A percentile compares a stretch with the other conserved stretches of the same genome.
Conservation (phyloP, 495 filamentous ascomycete genomes). For the Trichoderma gamsii region DNA sequence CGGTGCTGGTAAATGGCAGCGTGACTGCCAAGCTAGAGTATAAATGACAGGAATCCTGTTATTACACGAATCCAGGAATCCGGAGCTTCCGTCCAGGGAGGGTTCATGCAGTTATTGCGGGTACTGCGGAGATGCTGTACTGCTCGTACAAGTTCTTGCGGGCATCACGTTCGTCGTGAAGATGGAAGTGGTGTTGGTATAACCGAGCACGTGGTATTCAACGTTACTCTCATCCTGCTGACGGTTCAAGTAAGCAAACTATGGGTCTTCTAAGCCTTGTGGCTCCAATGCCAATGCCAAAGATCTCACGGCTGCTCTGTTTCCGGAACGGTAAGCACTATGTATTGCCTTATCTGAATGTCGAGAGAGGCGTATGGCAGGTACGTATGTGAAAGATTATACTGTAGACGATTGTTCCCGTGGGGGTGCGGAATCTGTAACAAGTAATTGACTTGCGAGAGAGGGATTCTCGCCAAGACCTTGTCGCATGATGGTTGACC, state of each 20-base stretch:
- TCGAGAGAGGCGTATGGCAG: not conserved
- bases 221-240: not conserved
- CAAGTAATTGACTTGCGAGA: too few species aligned
- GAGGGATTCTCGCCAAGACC: too few species aligned
- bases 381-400: not conserved
- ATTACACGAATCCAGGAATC: not conserved
- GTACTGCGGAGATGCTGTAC: not conserved
- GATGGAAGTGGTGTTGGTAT: not conserved
- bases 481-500: too few species aligned
- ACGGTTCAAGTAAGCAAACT: not conserved
- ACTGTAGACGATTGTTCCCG: not conserved
- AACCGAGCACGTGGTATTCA: not conserved
- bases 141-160: not conserved
- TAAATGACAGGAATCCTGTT: not conserved
- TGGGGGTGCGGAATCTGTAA: too few species aligned
- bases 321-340: not conserved
- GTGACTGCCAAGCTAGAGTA: not conserved
- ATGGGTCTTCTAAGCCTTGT: slow-evolving; percentile 6
- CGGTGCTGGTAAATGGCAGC: not conserved
- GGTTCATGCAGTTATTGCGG: not conserved
- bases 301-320: not conserved
- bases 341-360: not conserved
- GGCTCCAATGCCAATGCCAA: not conserved
- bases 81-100: not conserved
- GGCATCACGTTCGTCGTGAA: not conserved